phyloP scores from a whole-genome alignment of 176 grass and related monocot species.

The Carex pumila region DNA sequence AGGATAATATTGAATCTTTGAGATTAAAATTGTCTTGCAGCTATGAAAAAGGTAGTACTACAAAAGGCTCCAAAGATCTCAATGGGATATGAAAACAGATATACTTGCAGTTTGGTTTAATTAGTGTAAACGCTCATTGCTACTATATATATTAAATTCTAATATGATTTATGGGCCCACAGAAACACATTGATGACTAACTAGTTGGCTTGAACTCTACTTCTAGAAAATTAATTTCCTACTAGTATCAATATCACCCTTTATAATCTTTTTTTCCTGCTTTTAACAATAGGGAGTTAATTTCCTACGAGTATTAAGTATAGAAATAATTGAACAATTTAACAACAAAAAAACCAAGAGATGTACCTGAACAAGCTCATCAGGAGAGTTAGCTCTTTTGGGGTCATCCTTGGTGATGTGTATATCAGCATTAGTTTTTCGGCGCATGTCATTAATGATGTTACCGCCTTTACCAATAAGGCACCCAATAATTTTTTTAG shows the following conservation, averaged over 20 bases:
- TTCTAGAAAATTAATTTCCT: too few relatives aligned
- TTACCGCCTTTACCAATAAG: conserved; percentile 94
- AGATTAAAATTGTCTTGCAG: background rate
- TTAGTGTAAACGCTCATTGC: background rate
- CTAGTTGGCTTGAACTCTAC: too few relatives aligned
- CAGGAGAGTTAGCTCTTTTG: conserved; percentile 48
- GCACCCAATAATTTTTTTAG: conserved; percentile 71
- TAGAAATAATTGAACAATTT: conserved; percentile 1
- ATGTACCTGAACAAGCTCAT: conserved; percentile 89
- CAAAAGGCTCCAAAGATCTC: background rate
- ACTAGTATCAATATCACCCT: too few relatives aligned
- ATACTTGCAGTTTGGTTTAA: background rate
- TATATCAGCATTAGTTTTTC: conserved; percentile 73
- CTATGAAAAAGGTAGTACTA: background rate
- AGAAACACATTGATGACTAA: too few relatives aligned
- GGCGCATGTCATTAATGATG: conserved; percentile 91
- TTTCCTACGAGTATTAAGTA: background rate
- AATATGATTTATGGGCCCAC: too few relatives aligned
- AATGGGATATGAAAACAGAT: background rate
- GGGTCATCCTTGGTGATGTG: conserved; percentile 80
- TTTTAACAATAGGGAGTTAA: too few relatives aligned
- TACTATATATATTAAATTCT: background rate
- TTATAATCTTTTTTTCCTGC: too few relatives aligned
- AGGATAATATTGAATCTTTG: background rate
- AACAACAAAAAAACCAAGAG: conserved; percentile 12